Base-by-base conservation (phyloP, 2,329 filamentous ascomycete genomes). In the Cladosporium sp. region DNA sequence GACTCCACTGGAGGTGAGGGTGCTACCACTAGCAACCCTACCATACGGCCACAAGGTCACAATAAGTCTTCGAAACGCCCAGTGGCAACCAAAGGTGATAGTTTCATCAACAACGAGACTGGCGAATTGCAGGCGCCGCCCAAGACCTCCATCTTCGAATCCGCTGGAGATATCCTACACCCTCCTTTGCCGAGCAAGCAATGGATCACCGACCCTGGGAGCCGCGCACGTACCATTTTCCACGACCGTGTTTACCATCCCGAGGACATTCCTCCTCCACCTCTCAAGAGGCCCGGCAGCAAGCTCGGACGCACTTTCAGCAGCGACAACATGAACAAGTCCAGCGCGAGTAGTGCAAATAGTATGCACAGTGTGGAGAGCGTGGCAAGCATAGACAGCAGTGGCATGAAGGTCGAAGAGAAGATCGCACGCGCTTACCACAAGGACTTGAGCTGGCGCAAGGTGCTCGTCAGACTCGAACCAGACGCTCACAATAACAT, bases 401-500 rank as follows among this genome's bases (percentile, higher is more conserved):
- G 86, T 9, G 84, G 77, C 62, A 92, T 97, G 85, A 90, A 89
- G 61, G 91, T 97, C 0, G 94, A 99, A 73, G 94, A 99, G 73
- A 97, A 97, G 75, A 99, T 99, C 64, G 94, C 94, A 1, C 84
- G 94, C 47, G 94, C 91, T 13, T 99, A 99, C 74, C 94, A 99
- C 72, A 85, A 86, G 12, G 91, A 91, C 62, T 76, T 99, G 19
- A 90, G 90, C 1, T 99, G 94, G 94, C 89, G 94, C 45, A 99
- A 99, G 71, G 94, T 99, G 1, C 83, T 99, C 3, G 94, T 99
- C 13, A 89, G 94, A 55, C 80, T 99, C 2, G 93, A 99, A 70
- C 94, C 94, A 0, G 94, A 99, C 73, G 94, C 94, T 0, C 94
- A 99, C 76, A 99, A 99, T 74, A 99, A 99, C 73, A 96, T 99